These are phyloP conservation scores for Thelonectria rubi DNA, from an alignment of 2,329 filamentous ascomycete genomes.

Conservation along the genomic window DNA sequence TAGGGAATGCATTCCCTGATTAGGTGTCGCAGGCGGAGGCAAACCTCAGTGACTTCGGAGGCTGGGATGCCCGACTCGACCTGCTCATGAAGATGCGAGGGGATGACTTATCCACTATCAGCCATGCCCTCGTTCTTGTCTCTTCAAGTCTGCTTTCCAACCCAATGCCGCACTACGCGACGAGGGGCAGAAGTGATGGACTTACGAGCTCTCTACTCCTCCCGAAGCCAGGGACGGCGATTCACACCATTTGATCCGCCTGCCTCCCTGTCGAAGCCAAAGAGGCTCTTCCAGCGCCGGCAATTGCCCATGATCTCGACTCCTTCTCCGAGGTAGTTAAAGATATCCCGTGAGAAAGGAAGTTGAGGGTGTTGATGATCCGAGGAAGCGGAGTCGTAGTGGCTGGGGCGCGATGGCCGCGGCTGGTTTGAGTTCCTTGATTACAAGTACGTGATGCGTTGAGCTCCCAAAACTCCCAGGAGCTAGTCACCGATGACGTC, in stretches of 20 bases:
- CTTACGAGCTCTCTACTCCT: constrained; percentile 57
- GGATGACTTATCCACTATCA: constrained; percentile 64
- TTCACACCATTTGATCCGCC: constrained; percentile 20
- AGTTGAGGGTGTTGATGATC: too few species aligned
- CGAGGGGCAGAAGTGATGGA: constrained; percentile 11
- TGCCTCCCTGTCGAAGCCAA: constrained; percentile 35
- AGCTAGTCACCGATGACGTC: too few species aligned
- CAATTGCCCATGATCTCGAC: constrained; percentile 29
- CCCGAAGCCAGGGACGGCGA: constrained; percentile 50
- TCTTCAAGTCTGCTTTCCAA: too few species aligned
- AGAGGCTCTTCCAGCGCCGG: constrained; percentile 42
- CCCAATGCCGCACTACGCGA: too few species aligned
- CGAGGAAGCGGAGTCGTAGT: too few species aligned
- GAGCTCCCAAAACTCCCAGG: too few species aligned
- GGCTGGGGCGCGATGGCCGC: too few species aligned
- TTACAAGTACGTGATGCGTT: too few species aligned
- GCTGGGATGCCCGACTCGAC: constrained; percentile 75
- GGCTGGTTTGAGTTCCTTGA: too few species aligned
- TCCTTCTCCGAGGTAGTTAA: too few species aligned
- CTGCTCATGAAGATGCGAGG: constrained; percentile 65
- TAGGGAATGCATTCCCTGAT: constrained; percentile 90
- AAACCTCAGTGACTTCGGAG: constrained; percentile 85
- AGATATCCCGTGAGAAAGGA: too few species aligned
- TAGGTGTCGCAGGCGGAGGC: constrained; percentile 88
- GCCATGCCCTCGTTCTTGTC: too few species aligned